Conservation (phyloP, 257 asterid species). For the Verbena officinalis region DNA sequence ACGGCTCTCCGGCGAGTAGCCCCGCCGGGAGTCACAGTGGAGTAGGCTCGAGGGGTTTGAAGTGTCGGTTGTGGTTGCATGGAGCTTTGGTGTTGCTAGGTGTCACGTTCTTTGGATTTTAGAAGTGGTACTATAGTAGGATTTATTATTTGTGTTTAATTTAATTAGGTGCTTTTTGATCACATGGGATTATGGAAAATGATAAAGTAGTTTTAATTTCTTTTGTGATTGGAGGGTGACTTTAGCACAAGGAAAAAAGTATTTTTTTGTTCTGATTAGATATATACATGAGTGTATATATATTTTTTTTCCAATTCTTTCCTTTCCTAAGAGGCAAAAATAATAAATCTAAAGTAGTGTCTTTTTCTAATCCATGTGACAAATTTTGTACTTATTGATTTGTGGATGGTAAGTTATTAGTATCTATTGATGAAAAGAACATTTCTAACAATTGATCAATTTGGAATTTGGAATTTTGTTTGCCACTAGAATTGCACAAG, state of each 20-base stretch:
- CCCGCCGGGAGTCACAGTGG: slow-evolving; percentile 16
- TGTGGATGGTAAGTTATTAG: background rate
- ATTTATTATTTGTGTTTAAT: background rate
- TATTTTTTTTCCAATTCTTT: background rate
- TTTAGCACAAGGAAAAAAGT: background rate
- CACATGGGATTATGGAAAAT: too few relatives aligned
- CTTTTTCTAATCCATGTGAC: background rate
- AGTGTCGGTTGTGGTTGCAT: slow-evolving; percentile 15
- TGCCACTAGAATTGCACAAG: background rate
- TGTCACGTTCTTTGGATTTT: slow-evolving; percentile 24
- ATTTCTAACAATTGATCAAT: background rate
- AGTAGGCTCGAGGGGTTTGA: slow-evolving; percentile 21
- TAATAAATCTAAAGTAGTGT: background rate
- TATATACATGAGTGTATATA: background rate
- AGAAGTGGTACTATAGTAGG: too few relatives aligned
- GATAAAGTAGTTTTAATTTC: too few relatives aligned
- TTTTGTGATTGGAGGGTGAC: background rate
- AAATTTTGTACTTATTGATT: background rate
- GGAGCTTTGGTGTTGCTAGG: slow-evolving; percentile 32
- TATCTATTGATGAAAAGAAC: background rate
- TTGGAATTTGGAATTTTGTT: background rate
- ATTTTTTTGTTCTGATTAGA: background rate
- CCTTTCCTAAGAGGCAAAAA: background rate
- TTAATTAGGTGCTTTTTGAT: too few relatives aligned
- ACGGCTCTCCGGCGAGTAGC: slow-evolving; percentile 13